Conservation (phyloP, 345 rosid genomes). For the Hibiscus mutabilis region DNA sequence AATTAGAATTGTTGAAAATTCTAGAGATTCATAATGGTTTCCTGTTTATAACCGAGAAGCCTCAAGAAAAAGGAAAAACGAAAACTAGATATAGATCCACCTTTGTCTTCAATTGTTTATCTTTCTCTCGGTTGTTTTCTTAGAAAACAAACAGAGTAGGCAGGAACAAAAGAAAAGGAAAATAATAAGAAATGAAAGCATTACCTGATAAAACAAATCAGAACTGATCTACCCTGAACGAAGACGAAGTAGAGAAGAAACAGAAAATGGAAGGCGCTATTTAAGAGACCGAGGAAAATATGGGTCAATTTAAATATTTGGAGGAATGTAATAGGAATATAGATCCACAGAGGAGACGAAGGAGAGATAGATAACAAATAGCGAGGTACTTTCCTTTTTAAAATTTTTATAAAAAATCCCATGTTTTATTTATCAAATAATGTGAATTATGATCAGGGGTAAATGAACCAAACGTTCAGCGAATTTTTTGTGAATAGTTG, state of each 20-base stretch:
- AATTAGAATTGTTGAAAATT: not conserved
- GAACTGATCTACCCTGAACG: conserved; percentile 39
- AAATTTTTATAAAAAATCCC: not conserved
- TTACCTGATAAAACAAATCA: conserved; percentile 17
- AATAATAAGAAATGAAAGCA: not conserved
- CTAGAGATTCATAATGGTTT: not conserved
- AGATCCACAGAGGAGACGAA: not conserved
- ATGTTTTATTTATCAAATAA: not conserved
- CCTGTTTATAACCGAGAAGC: conserved; percentile 18
- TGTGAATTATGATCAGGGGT: not conserved
- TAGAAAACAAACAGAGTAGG: conserved; percentile 22
- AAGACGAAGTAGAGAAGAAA: conserved; percentile 6
- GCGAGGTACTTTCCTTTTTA: not conserved
- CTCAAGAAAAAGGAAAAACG: not conserved
- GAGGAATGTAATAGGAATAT: not conserved
- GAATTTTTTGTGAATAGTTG: too few relatives aligned
- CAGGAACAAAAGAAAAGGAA: not conserved
- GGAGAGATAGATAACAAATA: not conserved
- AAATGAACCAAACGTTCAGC: too few relatives aligned
- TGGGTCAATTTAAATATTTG: not conserved
- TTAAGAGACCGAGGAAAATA: not conserved
- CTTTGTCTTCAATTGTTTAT: not conserved
- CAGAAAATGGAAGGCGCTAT: not conserved
- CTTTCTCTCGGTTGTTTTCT: not conserved
- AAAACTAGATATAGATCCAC: not conserved